These are phyloP conservation scores for Clitopilus passeckerianus DNA, from an alignment of 768 basidiomycete genomes.

Conservation along the genomic window DNA sequence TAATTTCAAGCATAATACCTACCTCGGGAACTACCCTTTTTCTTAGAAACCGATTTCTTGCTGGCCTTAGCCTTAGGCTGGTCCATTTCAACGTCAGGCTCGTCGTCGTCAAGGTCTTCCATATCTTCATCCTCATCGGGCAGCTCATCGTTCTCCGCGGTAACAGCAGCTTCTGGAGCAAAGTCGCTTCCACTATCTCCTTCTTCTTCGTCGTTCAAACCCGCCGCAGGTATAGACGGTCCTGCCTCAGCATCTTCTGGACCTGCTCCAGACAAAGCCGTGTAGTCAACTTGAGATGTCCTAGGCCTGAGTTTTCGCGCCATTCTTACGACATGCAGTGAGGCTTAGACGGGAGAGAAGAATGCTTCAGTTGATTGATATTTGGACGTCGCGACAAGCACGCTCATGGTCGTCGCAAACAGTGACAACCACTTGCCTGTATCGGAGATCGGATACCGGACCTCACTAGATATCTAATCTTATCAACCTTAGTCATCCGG, in stretches of 20 bases:
- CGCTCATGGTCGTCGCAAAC: background rate
- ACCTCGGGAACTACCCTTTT: constrained; percentile 5
- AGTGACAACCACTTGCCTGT: background rate
- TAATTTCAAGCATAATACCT: constrained; percentile 12
- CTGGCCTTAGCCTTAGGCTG: constrained; percentile 10
- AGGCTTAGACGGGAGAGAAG: too few species aligned
- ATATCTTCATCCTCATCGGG: constrained; percentile 23
- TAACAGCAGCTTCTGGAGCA: constrained; percentile 33
- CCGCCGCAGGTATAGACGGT: constrained; percentile 23
- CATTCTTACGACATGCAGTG: constrained; percentile 36
- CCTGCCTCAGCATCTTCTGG: constrained; percentile 23
- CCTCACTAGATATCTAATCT: background rate
- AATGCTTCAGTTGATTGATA: too few species aligned
- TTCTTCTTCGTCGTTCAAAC: constrained; percentile 14
- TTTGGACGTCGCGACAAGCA: background rate
- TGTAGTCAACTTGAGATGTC: constrained; percentile 48
- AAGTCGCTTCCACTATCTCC: constrained; percentile 52
- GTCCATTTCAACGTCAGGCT: constrained; percentile 13
- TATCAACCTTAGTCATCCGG: constrained; percentile 3
- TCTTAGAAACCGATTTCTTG: constrained; percentile 5
- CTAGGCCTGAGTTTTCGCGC: constrained; percentile 51
- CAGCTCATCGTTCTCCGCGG: constrained; percentile 15
- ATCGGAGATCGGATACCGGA: background rate
- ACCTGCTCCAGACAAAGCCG: constrained; percentile 26
- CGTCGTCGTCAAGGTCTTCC: constrained; percentile 19